phyloP scores from a whole-genome alignment of 495 filamentous ascomycete species.

The Copromyces sp. region DNA sequence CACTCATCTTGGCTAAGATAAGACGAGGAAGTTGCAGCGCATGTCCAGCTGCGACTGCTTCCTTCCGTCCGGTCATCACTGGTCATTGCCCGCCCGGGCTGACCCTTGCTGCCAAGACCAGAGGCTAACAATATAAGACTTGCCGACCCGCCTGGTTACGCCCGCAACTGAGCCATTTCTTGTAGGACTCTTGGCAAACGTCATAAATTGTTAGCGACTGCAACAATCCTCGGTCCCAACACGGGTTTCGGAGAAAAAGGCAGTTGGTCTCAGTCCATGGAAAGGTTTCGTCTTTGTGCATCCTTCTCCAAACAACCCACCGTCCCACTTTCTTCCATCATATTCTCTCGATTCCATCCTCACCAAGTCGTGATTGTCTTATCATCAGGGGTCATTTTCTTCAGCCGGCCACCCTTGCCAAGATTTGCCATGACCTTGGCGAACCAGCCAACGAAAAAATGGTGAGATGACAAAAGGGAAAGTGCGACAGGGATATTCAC shows the following conservation, averaged over 20 bases:
- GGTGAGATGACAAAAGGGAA: not conserved
- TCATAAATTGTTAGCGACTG: not conserved
- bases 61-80: not conserved
- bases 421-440: too few relatives aligned
- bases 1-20: not conserved
- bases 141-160: not conserved
- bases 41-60: not conserved
- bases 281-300: not conserved
- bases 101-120: not conserved
- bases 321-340: not conserved
- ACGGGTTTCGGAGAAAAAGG: not conserved
- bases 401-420: not conserved
- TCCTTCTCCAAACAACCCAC: not conserved
- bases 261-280: not conserved
- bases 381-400: not conserved
- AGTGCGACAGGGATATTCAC: not conserved
- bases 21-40: not conserved
- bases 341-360: not conserved
- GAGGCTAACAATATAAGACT: not conserved
- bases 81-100: too few relatives aligned
- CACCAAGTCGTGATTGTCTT: not conserved
- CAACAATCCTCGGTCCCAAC: not conserved
- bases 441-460: not conserved
- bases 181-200: not conserved
- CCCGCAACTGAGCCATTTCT: accelerated